Conservation (phyloP, 805 yeast genomes). For the Teunomyces barrocoloradensis region DNA sequence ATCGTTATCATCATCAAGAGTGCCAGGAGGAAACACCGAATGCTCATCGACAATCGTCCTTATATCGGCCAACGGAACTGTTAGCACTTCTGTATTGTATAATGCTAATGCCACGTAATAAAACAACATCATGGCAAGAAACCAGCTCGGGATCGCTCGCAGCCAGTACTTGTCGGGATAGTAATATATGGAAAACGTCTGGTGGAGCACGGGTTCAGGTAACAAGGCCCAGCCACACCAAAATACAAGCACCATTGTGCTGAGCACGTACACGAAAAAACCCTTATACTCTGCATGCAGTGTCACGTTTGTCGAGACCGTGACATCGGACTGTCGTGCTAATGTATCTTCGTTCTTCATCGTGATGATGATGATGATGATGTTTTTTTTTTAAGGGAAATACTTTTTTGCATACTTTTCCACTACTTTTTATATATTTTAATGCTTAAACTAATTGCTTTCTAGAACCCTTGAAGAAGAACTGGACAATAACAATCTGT, state of each 20-base stretch:
- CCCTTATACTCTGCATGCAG: slow-evolving; percentile 81
- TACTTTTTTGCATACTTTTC: too few relatives aligned
- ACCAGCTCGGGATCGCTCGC: slow-evolving; percentile 67
- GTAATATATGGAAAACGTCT: slow-evolving; percentile 56
- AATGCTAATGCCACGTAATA: slow-evolving; percentile 66
- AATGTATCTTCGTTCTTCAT: slow-evolving; percentile 40
- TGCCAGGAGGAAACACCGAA: slow-evolving; percentile 32
- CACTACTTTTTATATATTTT: background rate
- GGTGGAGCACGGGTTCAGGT: slow-evolving; percentile 55
- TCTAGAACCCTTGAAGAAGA: slow-evolving; percentile 70
- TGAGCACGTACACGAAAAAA: slow-evolving; percentile 74
- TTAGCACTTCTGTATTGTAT: slow-evolving; percentile 74
- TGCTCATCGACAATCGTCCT: slow-evolving; percentile 70
- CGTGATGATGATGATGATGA: background rate
- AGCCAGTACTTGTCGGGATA: slow-evolving; percentile 95
- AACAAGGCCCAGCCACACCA: slow-evolving; percentile 74
- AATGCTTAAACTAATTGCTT: slow-evolving; percentile 52
- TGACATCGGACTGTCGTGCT: slow-evolving; percentile 67
- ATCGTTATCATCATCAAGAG: background rate
- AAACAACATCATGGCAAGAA: slow-evolving; percentile 69
- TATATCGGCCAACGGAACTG: slow-evolving; percentile 56
- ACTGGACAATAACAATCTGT: slow-evolving; percentile 67
- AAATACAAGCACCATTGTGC: slow-evolving; percentile 51
- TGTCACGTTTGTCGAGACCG: slow-evolving; percentile 51
- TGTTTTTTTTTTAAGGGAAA: too few relatives aligned